Percentiles rank a stretch among this genome's conserved stretches.
phyloP scores from a whole-genome alignment of 345 rosid species.

The Brassica juncea region DNA sequence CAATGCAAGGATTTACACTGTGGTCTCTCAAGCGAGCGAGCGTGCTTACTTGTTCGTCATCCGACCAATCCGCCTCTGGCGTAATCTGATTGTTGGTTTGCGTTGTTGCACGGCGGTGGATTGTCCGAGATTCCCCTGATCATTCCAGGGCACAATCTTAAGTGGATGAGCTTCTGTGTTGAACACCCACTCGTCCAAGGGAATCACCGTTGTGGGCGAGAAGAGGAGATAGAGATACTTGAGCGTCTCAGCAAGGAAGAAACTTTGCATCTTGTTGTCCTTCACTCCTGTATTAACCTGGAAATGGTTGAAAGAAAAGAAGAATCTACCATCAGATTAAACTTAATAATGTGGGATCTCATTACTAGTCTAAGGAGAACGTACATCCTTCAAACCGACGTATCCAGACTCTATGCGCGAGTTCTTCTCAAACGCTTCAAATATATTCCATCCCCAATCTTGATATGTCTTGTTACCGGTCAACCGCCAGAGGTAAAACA shows the following conservation, averaged over 20 bases:
- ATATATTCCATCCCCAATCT: conserved; percentile 99
- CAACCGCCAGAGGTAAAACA: conserved; percentile 91
- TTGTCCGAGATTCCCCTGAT: conserved; percentile 18
- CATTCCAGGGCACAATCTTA: conserved; percentile 54
- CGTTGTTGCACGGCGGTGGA: conserved; percentile 13
- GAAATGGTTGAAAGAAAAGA: not conserved
- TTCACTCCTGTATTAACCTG: conserved; percentile 84
- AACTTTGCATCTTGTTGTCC: conserved; percentile 95
- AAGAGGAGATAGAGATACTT: conserved; percentile 87
- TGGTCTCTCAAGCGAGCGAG: conserved; percentile 8
- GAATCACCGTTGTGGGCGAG: conserved; percentile 73
- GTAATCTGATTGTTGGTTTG: conserved; percentile 27
- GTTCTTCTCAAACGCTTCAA: conserved; percentile 89
- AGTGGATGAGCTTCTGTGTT: conserved; percentile 97
- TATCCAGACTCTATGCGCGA: conserved; percentile 84
- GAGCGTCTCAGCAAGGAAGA: conserved; percentile 92
- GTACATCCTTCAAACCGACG: conserved; percentile 94
- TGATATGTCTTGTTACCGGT: conserved; percentile 93
- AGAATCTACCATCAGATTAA: conserved; percentile 3
- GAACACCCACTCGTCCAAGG: conserved; percentile 95
- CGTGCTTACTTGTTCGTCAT: conserved; percentile 17
- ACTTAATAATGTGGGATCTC: not conserved
- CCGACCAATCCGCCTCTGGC: conserved; percentile 40
- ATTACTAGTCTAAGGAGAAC: conserved; percentile 20
- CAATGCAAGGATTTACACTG: conserved; percentile 18